phyloP scores from a whole-genome alignment of 2,329 filamentous ascomycete species.

The Talaromyces sp. region DNA sequence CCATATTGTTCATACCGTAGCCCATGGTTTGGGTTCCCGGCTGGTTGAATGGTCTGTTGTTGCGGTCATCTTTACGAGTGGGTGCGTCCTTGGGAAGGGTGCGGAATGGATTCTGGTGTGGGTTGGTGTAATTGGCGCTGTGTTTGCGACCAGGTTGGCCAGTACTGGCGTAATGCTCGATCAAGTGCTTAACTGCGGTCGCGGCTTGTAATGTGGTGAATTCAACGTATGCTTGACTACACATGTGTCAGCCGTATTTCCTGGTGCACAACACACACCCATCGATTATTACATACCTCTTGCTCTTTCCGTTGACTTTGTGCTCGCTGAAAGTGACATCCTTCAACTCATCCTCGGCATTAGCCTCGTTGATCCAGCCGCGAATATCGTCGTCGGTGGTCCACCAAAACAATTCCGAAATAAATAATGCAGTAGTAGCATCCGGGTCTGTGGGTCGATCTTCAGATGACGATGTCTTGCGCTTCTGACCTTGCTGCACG shows the following conservation, averaged over 20 bases:
- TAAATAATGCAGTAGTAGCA: constrained; percentile 69
- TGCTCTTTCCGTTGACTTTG: constrained; percentile 98
- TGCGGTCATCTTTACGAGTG: constrained; percentile 62
- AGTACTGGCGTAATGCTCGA: constrained; percentile 63
- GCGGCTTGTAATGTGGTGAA: constrained; percentile 80
- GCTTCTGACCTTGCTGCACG: constrained; percentile 58
- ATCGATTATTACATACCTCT: constrained; percentile 63
- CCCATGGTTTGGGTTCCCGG: constrained; percentile 38
- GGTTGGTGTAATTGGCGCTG: constrained; percentile 69
- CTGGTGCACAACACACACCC: no score
- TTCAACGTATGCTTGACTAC: constrained; percentile 74
- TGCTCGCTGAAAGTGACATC: constrained; percentile 97
- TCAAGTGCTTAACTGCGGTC: constrained; percentile 75
- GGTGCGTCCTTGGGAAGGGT: constrained; percentile 87
- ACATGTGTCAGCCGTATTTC: background rate
- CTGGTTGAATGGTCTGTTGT: constrained; percentile 45
- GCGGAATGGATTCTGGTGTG: constrained; percentile 80
- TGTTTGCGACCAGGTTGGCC: constrained; percentile 62
- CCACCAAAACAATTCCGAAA: constrained; percentile 96
- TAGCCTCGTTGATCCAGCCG: constrained; percentile 76
- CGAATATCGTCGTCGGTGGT: constrained; percentile 92
- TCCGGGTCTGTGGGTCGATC: constrained; percentile 56
- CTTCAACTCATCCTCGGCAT: constrained; percentile 77
- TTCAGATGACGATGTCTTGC: constrained; percentile 50
- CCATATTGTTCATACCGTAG: constrained; percentile 37